A percentile compares a stretch with the other conserved stretches of the same genome.
These are phyloP conservation scores for Aspergillus sp. DNA, from an alignment of 2,329 filamentous ascomycete genomes.

Conservation along the genomic window DNA sequence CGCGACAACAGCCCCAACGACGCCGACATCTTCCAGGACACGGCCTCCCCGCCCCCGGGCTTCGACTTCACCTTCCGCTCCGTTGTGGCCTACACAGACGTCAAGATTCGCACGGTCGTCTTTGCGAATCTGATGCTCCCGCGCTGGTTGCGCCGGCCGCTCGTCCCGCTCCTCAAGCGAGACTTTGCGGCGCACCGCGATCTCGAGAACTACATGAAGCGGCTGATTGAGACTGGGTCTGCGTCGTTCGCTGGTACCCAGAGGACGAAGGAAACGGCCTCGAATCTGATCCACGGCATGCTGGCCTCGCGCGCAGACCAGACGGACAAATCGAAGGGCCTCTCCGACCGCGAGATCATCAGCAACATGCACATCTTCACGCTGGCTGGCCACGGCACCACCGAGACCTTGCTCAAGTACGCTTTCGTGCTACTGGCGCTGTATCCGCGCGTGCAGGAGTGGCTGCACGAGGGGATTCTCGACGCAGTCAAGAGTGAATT, in stretches of 20 bases:
- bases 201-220: slow-evolving; percentile 16
- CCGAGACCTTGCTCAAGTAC: slow-evolving; percentile 46
- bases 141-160: slow-evolving; percentile 16
- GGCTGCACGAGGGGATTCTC: slow-evolving; percentile 43
- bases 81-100: slow-evolving; percentile 24
- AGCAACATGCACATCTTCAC: slow-evolving; percentile 51
- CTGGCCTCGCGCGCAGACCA: slow-evolving; percentile 3
- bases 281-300: slow-evolving; percentile 16
- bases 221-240: slow-evolving; percentile 4
- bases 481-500: slow-evolving; percentile 19
- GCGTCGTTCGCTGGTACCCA: slow-evolving; percentile 22
- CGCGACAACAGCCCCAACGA: slow-evolving; percentile 6
- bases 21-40: slow-evolving; percentile 19
- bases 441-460: slow-evolving; percentile 45
- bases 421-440: slow-evolving; percentile 44
- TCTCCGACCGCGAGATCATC: slow-evolving; percentile 41
- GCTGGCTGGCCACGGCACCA: slow-evolving; percentile 53
- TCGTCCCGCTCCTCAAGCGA: slow-evolving; percentile 28
- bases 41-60: slow-evolving; percentile 13
- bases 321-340: slow-evolving; percentile 1
- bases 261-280: slow-evolving; percentile 7
- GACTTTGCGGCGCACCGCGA: slow-evolving; percentile 28
- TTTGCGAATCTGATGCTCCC: slow-evolving; percentile 18
- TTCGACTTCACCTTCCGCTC: slow-evolving; percentile 21
- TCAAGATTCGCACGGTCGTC: slow-evolving; percentile 9